Conservation (phyloP, 257 asterid genomes). For the Striga asiatica region DNA sequence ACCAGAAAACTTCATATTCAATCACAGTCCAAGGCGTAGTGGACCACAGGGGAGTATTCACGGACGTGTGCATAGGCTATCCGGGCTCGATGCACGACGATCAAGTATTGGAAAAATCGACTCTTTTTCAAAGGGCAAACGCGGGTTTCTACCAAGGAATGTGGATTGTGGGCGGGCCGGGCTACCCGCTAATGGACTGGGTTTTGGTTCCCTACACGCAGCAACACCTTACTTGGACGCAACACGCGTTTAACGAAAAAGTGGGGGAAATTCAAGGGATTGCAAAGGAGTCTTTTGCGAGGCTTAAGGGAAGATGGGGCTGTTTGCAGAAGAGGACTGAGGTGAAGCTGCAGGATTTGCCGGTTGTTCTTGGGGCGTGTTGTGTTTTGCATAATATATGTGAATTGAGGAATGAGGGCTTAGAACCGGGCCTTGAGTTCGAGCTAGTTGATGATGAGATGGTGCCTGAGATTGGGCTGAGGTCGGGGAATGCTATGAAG, state of each 20-base stretch:
- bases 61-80: conserved; percentile 34
- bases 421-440: conserved; percentile 4
- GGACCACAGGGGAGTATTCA: conserved; percentile 38
- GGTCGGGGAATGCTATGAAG: conserved; percentile 21
- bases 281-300: conserved; percentile 23
- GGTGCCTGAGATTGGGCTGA: conserved; percentile 2
- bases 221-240: conserved; percentile 39
- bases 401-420: conserved; percentile 16
- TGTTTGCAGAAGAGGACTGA: conserved; percentile 29
- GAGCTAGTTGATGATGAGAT: conserved; percentile 20
- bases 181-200: conserved; percentile 37
- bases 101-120: conserved; percentile 35
- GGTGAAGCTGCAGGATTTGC: conserved; percentile 26
- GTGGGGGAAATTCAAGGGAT: conserved; percentile 23
- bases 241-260: conserved; percentile 36
- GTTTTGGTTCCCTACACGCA: conserved; percentile 36
- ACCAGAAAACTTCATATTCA: conserved; percentile 79
- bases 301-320: conserved; percentile 32
- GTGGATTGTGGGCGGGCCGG: conserved; percentile 33
- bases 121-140: conserved; percentile 32
- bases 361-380: conserved; percentile 24
- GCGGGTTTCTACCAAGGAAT: conserved; percentile 29
- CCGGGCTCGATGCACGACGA: conserved; percentile 46
- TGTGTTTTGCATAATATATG: conserved; percentile 27
- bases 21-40: conserved; percentile 53